phyloP scores from a whole-genome alignment of 345 rosid genomes.

The Populus ilicifolia region DNA sequence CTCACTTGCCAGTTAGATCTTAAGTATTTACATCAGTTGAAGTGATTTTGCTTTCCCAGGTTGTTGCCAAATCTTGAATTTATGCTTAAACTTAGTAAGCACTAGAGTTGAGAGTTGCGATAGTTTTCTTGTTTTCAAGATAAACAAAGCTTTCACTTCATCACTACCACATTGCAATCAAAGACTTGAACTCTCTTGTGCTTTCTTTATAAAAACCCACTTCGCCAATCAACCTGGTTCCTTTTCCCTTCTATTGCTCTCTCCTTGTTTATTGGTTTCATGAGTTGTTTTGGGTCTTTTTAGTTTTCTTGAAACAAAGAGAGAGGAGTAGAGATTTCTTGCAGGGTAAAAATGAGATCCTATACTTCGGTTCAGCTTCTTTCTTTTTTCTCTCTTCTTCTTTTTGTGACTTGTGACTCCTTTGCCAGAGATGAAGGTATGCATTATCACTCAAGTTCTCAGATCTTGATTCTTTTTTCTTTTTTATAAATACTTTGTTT shows the following conservation, averaged over 20 bases:
- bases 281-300: conserved; percentile 27
- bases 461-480: conserved; percentile 51
- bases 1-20: too few species aligned
- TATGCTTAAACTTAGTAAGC: conserved; percentile 15
- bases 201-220: conserved; percentile 13
- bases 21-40: too few species aligned
- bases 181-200: conserved; percentile 11
- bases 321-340: conserved; percentile 22
- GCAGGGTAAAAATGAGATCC: conserved; percentile 38
- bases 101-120: background rate
- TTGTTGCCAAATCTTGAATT: conserved; percentile 50
- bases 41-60: conserved; percentile 47
- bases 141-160: background rate
- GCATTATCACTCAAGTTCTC: conserved; percentile 16
- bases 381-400: conserved; percentile 39
- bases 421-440: conserved; percentile 70
- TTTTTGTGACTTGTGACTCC: conserved; percentile 44
- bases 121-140: conserved; percentile 9
- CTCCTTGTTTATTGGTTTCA: conserved; percentile 17
- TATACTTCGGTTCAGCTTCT: conserved; percentile 35
- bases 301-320: conserved; percentile 11
- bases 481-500: conserved; percentile 16
- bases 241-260: background rate
- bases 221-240: conserved; percentile 15
- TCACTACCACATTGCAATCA: conserved; percentile 11